Evolutionary conservation across 2,329 filamentous ascomycete genomes (phyloP).

Genomic region (Exophiala mesophila): DNA sequence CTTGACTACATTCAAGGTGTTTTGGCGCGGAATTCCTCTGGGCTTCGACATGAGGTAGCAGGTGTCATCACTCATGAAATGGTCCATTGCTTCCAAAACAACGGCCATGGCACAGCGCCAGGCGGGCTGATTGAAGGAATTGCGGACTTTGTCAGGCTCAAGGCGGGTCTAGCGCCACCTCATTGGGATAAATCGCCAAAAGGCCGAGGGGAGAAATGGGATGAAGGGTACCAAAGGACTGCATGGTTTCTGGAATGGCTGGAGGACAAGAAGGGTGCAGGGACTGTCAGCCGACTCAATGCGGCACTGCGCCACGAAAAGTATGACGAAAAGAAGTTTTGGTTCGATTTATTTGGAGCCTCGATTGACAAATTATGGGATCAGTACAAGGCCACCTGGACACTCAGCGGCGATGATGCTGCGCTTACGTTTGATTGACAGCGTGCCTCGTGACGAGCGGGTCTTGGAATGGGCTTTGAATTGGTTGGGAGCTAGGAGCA

Average conservation of each 20-base stretch:
- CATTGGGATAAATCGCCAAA: slow-evolving; percentile 66
- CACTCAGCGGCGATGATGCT: no score
- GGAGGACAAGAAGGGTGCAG: slow-evolving; percentile 60
- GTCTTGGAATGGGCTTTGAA: not conserved
- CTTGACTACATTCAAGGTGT: slow-evolving; percentile 60
- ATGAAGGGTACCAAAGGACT: slow-evolving; percentile 83
- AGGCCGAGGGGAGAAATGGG: slow-evolving; percentile 62
- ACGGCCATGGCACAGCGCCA: slow-evolving; percentile 55
- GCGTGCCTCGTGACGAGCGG: not conserved
- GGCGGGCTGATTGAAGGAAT: slow-evolving; percentile 84
- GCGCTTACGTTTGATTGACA: no score
- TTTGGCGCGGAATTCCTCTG: slow-evolving; percentile 13
- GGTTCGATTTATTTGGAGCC: slow-evolving; percentile 63
- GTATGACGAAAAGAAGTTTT: slow-evolving; percentile 63
- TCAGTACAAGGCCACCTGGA: slow-evolving; percentile 59
- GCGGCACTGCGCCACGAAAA: slow-evolving; percentile 57
- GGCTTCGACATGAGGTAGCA: slow-evolving; percentile 55
- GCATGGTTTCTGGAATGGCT: slow-evolving; percentile 88
- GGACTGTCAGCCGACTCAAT: slow-evolving; percentile 60
- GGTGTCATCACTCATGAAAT: slow-evolving; percentile 89
- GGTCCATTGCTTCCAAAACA: slow-evolving; percentile 90
- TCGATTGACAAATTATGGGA: slow-evolving; percentile 67
- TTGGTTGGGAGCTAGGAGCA: no score
- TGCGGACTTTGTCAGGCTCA: slow-evolving; percentile 85
- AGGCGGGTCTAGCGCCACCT: slow-evolving; percentile 66